These are phyloP conservation scores for Ganoderma meredithae DNA, from an alignment of 1,284 basidiomycete species.

Conservation along the genomic window DNA sequence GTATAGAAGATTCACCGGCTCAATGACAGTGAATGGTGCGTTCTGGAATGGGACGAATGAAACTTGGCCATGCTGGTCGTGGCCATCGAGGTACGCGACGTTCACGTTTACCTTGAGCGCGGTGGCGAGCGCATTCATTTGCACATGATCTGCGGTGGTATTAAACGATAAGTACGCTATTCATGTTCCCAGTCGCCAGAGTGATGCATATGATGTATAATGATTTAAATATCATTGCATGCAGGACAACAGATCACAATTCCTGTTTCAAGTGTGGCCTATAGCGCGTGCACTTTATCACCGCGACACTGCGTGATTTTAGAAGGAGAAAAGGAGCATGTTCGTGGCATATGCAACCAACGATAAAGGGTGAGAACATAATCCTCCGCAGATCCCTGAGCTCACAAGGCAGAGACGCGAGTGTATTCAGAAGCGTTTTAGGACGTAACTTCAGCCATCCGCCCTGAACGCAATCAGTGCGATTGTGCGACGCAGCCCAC, in stretches of 20 bases:
- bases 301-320: not conserved
- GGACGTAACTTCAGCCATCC: not conserved
- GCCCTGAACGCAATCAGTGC: not conserved
- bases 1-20: conserved; percentile 73
- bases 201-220: not conserved
- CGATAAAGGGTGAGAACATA: not conserved
- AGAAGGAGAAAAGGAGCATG: not conserved
- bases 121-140: conserved; percentile 81
- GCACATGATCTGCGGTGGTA: conserved; percentile 72
- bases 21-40: conserved; percentile 47
- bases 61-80: conserved; percentile 51
- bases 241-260: not conserved
- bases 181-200: not conserved
- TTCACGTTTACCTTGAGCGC: conserved; percentile 75
- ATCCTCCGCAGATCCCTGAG: not conserved
- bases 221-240: not conserved
- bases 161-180: not conserved
- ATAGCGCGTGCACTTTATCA: not conserved
- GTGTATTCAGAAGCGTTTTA: not conserved
- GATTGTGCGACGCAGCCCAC: conserved; percentile 2
- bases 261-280: not conserved
- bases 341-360: not conserved
- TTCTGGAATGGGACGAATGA: conserved; percentile 78
- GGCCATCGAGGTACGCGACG: conserved; percentile 83
- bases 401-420: not conserved